phyloP scores from a whole-genome alignment of 129 eudicot genomes.

The Helichrysum umbraculigerum region DNA sequence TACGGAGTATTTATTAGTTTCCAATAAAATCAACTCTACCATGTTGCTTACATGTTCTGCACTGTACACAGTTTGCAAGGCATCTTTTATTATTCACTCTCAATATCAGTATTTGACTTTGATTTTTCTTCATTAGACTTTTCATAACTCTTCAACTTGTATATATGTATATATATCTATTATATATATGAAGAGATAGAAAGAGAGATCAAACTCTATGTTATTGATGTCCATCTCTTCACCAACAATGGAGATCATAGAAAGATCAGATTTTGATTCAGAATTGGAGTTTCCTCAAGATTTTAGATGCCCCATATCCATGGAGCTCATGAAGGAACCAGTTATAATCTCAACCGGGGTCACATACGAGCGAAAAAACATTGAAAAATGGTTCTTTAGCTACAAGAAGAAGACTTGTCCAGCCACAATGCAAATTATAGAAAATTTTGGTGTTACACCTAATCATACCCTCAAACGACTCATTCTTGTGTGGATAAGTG shows the following conservation, averaged over 20 bases:
- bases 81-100: conserved; percentile 25
- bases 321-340: conserved; percentile 89
- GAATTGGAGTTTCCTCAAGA: conserved; percentile 64
- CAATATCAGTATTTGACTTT: conserved; percentile 42
- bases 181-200: neutral
- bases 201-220: conserved; percentile 1
- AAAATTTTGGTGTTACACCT: conserved; percentile 56
- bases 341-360: conserved; percentile 82
- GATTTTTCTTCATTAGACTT: conserved; percentile 39
- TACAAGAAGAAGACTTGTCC: conserved; percentile 83
- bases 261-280: conserved; percentile 36
- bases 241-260: conserved; percentile 35
- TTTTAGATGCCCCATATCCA: conserved; percentile 85
- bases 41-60: conserved; percentile 44
- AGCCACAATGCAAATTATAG: conserved; percentile 65
- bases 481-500: conserved; percentile 54
- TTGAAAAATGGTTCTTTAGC: conserved; percentile 65
- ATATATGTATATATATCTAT: neutral
- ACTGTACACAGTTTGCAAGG: conserved; percentile 35
- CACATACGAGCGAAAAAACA: conserved; percentile 66
- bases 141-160: conserved; percentile 25
- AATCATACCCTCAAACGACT: conserved; percentile 79
- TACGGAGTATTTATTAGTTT: no score
- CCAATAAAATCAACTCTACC: conserved; percentile 35
- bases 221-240: conserved; percentile 27